These are phyloP conservation scores for Closterium sp. DNA, from an alignment of 139 green algal genomes.

Conservation along the genomic window DNA sequence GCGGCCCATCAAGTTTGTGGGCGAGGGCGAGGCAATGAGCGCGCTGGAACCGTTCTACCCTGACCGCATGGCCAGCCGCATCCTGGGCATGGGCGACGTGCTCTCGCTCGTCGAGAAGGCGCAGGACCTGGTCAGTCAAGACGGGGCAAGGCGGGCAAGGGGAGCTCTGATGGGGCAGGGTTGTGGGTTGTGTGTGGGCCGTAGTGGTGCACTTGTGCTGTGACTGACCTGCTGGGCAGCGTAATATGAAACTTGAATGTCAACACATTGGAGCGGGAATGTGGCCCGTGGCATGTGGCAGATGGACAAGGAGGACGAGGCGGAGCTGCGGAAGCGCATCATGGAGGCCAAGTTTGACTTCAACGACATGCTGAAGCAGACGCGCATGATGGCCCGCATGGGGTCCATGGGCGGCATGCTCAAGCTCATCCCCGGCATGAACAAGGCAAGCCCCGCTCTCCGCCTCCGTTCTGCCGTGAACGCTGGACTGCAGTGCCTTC, in stretches of 20 bases:
- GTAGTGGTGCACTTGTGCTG: neutral
- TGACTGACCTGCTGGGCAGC: neutral
- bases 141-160: neutral
- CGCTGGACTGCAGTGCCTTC: neutral
- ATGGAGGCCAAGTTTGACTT: conserved; percentile 96
- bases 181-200: neutral
- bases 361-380: conserved; percentile 97
- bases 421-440: conserved; percentile 86
- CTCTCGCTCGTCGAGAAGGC: conserved; percentile 94
- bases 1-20: conserved; percentile 98
- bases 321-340: conserved; percentile 71
- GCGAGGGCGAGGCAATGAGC: conserved; percentile 94
- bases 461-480: neutral
- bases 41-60: conserved; percentile 97
- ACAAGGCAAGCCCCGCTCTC: conserved; percentile 25
- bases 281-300: neutral
- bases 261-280: too few relatives aligned
- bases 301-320: conserved; percentile 47
- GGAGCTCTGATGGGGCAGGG: too few relatives aligned
- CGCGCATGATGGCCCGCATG: conserved; percentile 89
- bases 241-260: too few relatives aligned
- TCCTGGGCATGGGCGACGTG: conserved; percentile 97
- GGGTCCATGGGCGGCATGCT: conserved; percentile 79
- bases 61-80: conserved; percentile 89
- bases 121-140: conserved; percentile 72